These are phyloP conservation scores for Boletus fagicola DNA, from an alignment of 768 basidiomycete species.

Conservation along the genomic window DNA sequence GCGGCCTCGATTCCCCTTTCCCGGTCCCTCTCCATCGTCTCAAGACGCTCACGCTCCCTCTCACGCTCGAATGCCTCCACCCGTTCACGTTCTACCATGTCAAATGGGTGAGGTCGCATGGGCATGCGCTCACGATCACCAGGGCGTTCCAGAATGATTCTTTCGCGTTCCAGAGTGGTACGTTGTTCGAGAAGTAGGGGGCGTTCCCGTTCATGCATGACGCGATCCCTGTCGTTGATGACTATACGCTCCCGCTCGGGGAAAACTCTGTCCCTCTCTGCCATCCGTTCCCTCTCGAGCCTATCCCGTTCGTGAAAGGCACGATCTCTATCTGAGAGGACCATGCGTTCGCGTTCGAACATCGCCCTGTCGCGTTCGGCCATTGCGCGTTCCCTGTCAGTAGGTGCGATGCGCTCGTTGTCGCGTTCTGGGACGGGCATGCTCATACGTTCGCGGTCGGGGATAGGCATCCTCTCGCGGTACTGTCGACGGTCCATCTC, in stretches of 20 bases:
- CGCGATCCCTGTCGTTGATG: slow-evolving; percentile 25
- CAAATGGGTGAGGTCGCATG: slow-evolving; percentile 22
- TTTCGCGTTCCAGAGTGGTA: slow-evolving; percentile 22
- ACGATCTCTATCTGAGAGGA: slow-evolving; percentile 23
- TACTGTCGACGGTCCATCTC: slow-evolving; percentile 30
- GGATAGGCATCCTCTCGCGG: slow-evolving; percentile 23
- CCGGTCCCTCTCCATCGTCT: slow-evolving; percentile 31
- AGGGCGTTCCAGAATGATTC: slow-evolving; percentile 18
- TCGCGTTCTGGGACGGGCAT: slow-evolving; percentile 25
- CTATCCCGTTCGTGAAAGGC: slow-evolving; percentile 22
- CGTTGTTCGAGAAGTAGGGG: slow-evolving; percentile 18
- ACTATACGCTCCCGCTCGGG: slow-evolving; percentile 27
- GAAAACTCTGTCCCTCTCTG: slow-evolving; percentile 22
- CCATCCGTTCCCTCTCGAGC: slow-evolving; percentile 23
- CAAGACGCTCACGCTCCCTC: slow-evolving; percentile 32
- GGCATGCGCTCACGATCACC: slow-evolving; percentile 27
- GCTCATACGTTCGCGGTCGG: slow-evolving; percentile 23
- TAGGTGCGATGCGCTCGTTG: slow-evolving; percentile 14
- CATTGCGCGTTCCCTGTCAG: slow-evolving; percentile 26
- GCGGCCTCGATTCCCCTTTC: slow-evolving; percentile 26
- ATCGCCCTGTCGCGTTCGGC: slow-evolving; percentile 23
- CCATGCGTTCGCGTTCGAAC: slow-evolving; percentile 26
- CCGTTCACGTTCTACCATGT: slow-evolving; percentile 28
- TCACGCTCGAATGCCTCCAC: slow-evolving; percentile 34
- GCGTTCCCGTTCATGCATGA: slow-evolving; percentile 26